These are phyloP conservation scores for Irpex sp. DNA, from an alignment of 1,284 basidiomycete genomes.

Conservation along the genomic window DNA sequence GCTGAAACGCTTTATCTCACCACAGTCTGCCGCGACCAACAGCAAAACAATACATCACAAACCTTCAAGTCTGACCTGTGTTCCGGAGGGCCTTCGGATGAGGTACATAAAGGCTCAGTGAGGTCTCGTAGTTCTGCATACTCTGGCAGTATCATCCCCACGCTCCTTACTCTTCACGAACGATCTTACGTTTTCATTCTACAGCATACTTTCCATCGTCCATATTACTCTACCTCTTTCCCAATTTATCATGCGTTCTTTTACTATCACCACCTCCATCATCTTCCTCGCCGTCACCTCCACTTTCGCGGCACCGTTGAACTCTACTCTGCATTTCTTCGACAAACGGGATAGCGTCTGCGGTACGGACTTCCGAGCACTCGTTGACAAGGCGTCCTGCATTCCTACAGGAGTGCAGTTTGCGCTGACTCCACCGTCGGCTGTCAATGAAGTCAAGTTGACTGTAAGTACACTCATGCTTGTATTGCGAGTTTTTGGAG, in stretches of 20 bases:
- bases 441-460: background rate
- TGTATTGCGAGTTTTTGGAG: background rate
- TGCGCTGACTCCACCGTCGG: background rate
- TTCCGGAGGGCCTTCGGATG: background rate
- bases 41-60: background rate
- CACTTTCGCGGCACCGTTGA: background rate
- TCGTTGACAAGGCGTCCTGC: conserved; percentile 4
- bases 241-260: background rate
- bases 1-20: no score
- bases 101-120: background rate
- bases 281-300: background rate
- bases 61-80: background rate
- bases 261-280: background rate
- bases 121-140: background rate
- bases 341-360: conserved; percentile 6
- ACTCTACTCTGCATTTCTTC: conserved; percentile 6
- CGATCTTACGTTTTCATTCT: background rate
- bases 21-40: no score
- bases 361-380: conserved; percentile 3
- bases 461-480: conserved; percentile 1
- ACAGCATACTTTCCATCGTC: background rate
- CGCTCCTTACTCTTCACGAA: background rate
- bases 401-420: background rate
- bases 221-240: background rate
- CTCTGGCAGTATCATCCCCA: background rate